These are phyloP conservation scores for Periconia sp. DNA, from an alignment of 2,329 filamentous ascomycete species.

Conservation along the genomic window DNA sequence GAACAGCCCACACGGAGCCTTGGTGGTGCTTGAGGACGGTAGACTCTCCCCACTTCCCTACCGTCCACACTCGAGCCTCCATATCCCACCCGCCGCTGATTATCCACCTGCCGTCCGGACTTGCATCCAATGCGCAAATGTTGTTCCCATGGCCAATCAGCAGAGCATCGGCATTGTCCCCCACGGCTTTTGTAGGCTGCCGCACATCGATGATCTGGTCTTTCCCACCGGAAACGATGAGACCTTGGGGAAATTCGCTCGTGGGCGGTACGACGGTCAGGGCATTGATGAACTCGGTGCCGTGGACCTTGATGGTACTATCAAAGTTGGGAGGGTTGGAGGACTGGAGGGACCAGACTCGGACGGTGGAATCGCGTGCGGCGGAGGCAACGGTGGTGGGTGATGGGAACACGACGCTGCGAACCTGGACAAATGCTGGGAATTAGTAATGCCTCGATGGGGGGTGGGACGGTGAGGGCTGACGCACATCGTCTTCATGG, in stretches of 20 bases:
- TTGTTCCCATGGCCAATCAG: conserved; percentile 86
- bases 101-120: conserved; percentile 69
- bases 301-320: conserved; percentile 74
- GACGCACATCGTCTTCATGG: conserved; percentile 88
- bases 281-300: conserved; percentile 84
- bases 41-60: conserved; percentile 82
- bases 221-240: conserved; percentile 85
- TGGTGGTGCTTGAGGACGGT: conserved; percentile 73
- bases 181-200: conserved; percentile 64
- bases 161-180: conserved; percentile 81
- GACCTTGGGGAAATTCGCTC: conserved; percentile 69
- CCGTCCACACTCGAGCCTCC: conserved; percentile 81
- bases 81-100: conserved; percentile 95
- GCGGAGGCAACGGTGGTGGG: conserved; percentile 76
- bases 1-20: conserved; percentile 86
- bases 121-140: conserved; percentile 82
- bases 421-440: conserved; percentile 63
- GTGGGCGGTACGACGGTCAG: conserved; percentile 75
- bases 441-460: not conserved
- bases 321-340: conserved; percentile 72
- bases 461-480: not conserved
- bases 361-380: conserved; percentile 88
- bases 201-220: conserved; percentile 93
- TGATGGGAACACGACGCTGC: conserved; percentile 77
- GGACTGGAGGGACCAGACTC: conserved; percentile 75